Percentiles rank a stretch among this genome's conserved stretches.
phyloP scores from a whole-genome alignment of 768 basidiomycete genomes.

The Filobasidium wieringae region DNA sequence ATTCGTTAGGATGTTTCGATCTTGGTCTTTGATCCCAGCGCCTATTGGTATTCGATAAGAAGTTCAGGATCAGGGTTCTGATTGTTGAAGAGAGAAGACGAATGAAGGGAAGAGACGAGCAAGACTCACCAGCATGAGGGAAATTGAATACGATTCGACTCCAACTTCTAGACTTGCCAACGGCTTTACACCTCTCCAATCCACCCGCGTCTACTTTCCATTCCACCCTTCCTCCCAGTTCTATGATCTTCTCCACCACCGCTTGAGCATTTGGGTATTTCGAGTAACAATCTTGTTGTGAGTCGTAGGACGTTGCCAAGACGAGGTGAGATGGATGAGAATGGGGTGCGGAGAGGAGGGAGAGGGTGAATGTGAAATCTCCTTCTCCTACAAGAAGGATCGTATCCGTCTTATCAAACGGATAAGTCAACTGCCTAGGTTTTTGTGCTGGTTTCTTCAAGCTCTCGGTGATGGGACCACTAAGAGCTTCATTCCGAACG shows the following conservation, averaged over 20 bases:
- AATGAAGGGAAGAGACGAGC: neutral
- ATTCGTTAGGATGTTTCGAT: slow-evolving; percentile 82
- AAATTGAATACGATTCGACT: slow-evolving; percentile 85
- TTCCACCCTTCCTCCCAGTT: slow-evolving; percentile 55
- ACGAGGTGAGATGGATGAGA: slow-evolving; percentile 55
- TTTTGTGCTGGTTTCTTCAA: neutral
- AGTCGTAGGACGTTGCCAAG: slow-evolving; percentile 75
- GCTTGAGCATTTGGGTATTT: slow-evolving; percentile 64
- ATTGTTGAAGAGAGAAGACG: slow-evolving; percentile 2
- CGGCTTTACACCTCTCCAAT: slow-evolving; percentile 47
- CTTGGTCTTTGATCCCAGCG: slow-evolving; percentile 75
- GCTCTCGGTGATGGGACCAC: neutral
- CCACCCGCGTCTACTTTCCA: slow-evolving; percentile 78
- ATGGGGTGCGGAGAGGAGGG: slow-evolving; percentile 50
- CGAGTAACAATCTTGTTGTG: slow-evolving; percentile 56
- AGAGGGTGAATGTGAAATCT: slow-evolving; percentile 81
- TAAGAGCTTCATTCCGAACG: neutral
- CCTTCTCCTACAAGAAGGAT: slow-evolving; percentile 68
- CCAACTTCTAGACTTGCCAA: slow-evolving; percentile 44
- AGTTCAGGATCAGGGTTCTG: neutral
- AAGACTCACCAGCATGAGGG: slow-evolving; percentile 71
- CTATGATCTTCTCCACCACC: slow-evolving; percentile 50
- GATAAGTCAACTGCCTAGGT: slow-evolving; percentile 3
- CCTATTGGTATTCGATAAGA: slow-evolving; percentile 22
- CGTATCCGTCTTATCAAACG: slow-evolving; percentile 35